phyloP scores from a whole-genome alignment of 805 yeast genomes.

The Blastobotrys chiropterorum region DNA sequence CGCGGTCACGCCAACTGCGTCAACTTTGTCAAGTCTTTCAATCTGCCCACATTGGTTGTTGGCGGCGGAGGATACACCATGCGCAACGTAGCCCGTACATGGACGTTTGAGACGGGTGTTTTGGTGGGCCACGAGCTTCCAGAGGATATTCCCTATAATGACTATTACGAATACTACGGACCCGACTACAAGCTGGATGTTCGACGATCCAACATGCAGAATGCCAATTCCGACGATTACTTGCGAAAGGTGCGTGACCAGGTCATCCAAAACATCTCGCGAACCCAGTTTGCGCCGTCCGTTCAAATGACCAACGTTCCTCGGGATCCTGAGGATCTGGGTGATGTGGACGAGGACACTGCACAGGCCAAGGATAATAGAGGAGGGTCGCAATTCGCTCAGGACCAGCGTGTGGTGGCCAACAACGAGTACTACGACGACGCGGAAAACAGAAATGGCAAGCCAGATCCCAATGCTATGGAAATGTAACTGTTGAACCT shows the following conservation, averaged over 20 bases:
- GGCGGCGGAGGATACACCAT: conserved; percentile 99
- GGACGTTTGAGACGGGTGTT: conserved; percentile 92
- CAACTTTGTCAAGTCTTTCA: conserved; percentile 78
- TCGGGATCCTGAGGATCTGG: conserved; percentile 76
- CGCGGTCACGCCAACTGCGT: conserved; percentile 96
- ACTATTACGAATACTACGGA: conserved; percentile 94
- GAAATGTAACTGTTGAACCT: conserved; percentile 6
- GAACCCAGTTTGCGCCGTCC: conserved; percentile 95
- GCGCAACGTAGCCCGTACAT: conserved; percentile 85
- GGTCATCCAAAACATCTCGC: conserved; percentile 70
- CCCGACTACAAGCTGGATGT: conserved; percentile 96
- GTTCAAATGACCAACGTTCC: conserved; percentile 91
- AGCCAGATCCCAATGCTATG: conserved; percentile 13
- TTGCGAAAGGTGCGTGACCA: conserved; percentile 75
- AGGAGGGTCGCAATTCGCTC: conserved; percentile 83
- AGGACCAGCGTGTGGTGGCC: conserved; percentile 66
- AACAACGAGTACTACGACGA: conserved; percentile 74
- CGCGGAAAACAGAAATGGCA: conserved; percentile 41
- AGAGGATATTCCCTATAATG: conserved; percentile 81
- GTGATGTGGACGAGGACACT: conserved; percentile 82
- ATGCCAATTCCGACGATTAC: conserved; percentile 90
- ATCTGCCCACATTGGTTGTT: conserved; percentile 80
- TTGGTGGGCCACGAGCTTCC: conserved; percentile 51
- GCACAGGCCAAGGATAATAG: conserved; percentile 75
- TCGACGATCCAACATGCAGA: conserved; percentile 92